A percentile compares a stretch with the other conserved stretches of the same genome.
Conservation (phyloP, 2,329 filamentous ascomycete species). For the Aspergillus felis region DNA sequence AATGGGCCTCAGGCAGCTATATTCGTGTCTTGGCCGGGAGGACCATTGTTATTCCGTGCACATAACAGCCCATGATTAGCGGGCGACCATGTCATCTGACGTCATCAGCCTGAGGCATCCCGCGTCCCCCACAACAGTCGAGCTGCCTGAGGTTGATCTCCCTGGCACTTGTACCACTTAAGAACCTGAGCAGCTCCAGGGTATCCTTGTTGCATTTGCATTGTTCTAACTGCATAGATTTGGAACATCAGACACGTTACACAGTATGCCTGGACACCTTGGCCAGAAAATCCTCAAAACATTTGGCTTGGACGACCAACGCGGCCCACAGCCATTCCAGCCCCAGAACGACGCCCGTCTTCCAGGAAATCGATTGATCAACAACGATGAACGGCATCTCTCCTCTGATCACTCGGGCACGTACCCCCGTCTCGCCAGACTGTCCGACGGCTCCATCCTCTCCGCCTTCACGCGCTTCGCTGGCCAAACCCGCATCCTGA, state of each 20-base stretch:
- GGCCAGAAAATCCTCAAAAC: conserved; percentile 31
- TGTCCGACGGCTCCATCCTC: conserved; percentile 46
- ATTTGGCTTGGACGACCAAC: conserved; percentile 21
- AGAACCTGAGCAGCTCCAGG: background rate
- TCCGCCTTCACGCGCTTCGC: conserved; percentile 44
- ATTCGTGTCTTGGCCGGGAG: background rate
- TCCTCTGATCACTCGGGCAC: conserved; percentile 40
- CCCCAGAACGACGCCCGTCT: conserved; percentile 5
- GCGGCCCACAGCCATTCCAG: conserved; percentile 5
- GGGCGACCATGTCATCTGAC: background rate
- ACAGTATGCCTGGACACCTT: conserved; percentile 23
- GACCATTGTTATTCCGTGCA: background rate
- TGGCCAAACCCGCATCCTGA: conserved; percentile 36
- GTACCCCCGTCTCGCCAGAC: conserved; percentile 46
- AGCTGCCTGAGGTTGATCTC: too few species aligned
- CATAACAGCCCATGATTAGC: background rate
- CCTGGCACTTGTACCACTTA: background rate
- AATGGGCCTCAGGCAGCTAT: background rate
- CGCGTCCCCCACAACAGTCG: background rate
- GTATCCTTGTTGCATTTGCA: background rate
- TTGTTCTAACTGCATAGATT: background rate
- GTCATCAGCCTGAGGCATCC: background rate
- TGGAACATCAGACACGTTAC: background rate
- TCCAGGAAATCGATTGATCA: conserved; percentile 22
- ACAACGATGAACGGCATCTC: conserved; percentile 32